phyloP scores from a whole-genome alignment of 2,329 filamentous ascomycete genomes.

The Penicillium sp. region DNA sequence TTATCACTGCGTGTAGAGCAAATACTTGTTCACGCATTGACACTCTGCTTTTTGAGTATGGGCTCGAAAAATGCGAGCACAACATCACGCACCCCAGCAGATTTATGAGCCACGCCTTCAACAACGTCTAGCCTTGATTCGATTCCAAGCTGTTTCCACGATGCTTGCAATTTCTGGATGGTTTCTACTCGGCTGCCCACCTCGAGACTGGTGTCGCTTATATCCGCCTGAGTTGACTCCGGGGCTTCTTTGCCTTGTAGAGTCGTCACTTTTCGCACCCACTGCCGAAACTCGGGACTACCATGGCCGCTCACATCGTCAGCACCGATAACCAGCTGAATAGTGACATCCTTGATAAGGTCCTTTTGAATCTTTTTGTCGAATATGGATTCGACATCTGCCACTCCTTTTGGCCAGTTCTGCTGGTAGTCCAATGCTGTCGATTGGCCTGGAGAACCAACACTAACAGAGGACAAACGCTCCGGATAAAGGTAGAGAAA shows the following conservation, averaged over 20 bases:
- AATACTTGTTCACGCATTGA: neutral
- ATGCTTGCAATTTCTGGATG: constrained; percentile 9
- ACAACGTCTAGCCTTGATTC: constrained; percentile 20
- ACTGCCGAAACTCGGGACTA: neutral
- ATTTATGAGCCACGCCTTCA: constrained; percentile 20
- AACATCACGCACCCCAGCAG: neutral
- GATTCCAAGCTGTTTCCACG: constrained; percentile 21
- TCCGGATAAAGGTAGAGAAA: constrained; percentile 32
- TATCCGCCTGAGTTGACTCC: neutral
- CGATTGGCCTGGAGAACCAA: constrained; percentile 29
- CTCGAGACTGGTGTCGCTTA: constrained; percentile 10
- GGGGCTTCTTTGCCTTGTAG: neutral
- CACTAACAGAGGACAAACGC: constrained; percentile 23
- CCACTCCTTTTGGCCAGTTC: constrained; percentile 7
- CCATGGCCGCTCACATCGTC: neutral
- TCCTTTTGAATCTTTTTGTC: neutral
- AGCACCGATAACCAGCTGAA: constrained; percentile 2
- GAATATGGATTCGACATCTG: constrained; percentile 1
- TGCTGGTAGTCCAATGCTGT: constrained; percentile 22
- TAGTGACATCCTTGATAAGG: neutral
- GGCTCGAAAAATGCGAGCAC: constrained; percentile 8
- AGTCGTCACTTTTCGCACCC: neutral
- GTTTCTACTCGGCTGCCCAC: constrained; percentile 12
- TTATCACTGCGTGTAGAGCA: too few relatives aligned
- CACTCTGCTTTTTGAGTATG: neutral